Conservation (phyloP, 345 rosid species). For the Eucalyptus tenuipes region DNA sequence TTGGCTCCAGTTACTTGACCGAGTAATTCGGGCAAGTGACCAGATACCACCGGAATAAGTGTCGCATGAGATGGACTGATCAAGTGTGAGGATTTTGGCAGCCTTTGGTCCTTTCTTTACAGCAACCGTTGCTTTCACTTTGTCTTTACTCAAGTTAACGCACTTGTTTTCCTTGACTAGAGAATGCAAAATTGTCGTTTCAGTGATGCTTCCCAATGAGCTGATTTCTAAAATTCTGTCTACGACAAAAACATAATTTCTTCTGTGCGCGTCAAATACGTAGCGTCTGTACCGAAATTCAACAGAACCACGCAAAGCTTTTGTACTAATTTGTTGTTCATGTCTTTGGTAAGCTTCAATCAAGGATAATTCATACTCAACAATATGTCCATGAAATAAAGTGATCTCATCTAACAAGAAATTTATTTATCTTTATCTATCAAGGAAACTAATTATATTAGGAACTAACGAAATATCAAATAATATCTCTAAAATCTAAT, state of each 20-base stretch:
- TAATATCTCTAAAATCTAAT: too few relatives aligned
- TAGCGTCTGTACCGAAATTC: not conserved
- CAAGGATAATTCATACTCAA: not conserved
- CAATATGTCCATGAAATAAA: not conserved
- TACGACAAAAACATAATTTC: rapidly evolving
- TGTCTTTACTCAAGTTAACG: not conserved
- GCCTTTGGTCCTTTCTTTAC: too few relatives aligned
- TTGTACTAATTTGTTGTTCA: too few relatives aligned
- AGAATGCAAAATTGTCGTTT: not conserved
- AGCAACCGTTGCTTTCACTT: too few relatives aligned
- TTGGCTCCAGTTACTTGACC: too few relatives aligned
- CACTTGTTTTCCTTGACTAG: not conserved
- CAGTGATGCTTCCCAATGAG: not conserved
- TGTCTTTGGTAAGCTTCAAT: not conserved
- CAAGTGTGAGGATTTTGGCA: too few relatives aligned
- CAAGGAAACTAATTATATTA: not conserved
- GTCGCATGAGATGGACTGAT: too few relatives aligned
- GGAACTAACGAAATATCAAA: too few relatives aligned
- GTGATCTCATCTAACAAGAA: not conserved
- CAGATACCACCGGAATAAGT: too few relatives aligned
- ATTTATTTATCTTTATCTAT: not conserved
- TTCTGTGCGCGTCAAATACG: not conserved
- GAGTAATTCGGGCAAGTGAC: too few relatives aligned
- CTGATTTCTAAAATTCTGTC: not conserved
- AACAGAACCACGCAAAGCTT: not conserved